Evolutionary conservation across 2,329 filamentous ascomycete species (phyloP), one percentile per base, ranked within the genome.

Genomic region (Verticillium nubilum): DNA sequence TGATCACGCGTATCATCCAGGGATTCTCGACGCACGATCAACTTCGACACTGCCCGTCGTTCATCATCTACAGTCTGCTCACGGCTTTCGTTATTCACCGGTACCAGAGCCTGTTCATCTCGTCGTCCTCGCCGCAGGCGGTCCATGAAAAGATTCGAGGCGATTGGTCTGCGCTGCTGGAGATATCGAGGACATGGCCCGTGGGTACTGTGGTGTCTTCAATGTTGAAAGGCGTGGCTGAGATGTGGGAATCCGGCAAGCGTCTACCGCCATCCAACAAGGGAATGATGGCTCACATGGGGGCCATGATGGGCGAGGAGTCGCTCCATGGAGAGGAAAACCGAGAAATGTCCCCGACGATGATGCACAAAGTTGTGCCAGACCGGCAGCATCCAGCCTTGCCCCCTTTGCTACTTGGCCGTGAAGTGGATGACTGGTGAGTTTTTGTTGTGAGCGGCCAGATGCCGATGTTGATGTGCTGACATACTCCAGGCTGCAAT

Each of bases 51-150:
- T 96, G 92, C 13, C 95, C 95, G 1, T 95, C 95, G 0, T 98
- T 98, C 69, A 91, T 97, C 70, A 93, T 98, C 17, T 98, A 98
- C 76, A 96, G 92, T 71, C 78, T 98, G 63, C 98, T 99, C 75
- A 98, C 95, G 1, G 95, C 95, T 0, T 82, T 98, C 57, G 98
- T 98, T 69, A 98, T 99, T 93, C 95, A 98, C 68, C 94, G 98
- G 15, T 98, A 98, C 72, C 95, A 98, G 74, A 96, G 97, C 90
- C 87, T 92, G 57, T 97, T 94, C 0, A 92, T 92, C 0, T 89
- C 96, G 17, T 92, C 92, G 13, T 89, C 90, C 0, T 90, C 98
- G 42, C 91, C 97, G 42, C 86, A 91, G 62, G 90, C 91, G 15
- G 97, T 93, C 12, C 92, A 97, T 68, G 89, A 93, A 70, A 84